These are phyloP conservation scores for Eragrostis tef DNA, from an alignment of 202 grass and related monocot genomes.

Conservation along the genomic window DNA sequence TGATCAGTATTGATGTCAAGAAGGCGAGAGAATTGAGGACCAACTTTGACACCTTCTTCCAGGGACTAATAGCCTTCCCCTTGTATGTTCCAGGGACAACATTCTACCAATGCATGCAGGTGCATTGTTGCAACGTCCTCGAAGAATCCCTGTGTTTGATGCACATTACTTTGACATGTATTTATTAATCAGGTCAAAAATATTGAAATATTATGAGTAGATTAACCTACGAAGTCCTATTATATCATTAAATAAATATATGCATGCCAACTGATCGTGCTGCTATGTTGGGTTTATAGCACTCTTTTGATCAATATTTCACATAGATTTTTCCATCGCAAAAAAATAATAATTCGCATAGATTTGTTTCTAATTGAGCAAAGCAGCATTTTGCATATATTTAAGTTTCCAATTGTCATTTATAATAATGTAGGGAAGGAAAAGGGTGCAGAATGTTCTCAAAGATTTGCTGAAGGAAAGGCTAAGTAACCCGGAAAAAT, in stretches of 20 bases:
- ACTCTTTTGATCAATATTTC: too few species aligned
- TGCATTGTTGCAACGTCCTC: neutral
- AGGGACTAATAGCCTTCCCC: slow-evolving; percentile 51
- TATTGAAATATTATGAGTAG: neutral
- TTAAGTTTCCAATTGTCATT: neutral
- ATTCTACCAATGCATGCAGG: slow-evolving; percentile 56
- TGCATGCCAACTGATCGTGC: too few species aligned
- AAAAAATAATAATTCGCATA: too few species aligned
- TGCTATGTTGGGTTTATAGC: too few species aligned
- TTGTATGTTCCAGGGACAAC: slow-evolving; percentile 56
- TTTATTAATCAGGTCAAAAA: neutral
- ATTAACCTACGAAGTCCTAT: too few species aligned
- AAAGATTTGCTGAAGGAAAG: slow-evolving; percentile 47
- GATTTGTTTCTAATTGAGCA: too few species aligned
- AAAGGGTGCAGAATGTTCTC: slow-evolving; percentile 49
- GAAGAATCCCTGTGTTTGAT: neutral
- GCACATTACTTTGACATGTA: neutral
- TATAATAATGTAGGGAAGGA: slow-evolving; percentile 42
- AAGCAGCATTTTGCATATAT: neutral
- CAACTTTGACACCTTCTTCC: slow-evolving; percentile 47
- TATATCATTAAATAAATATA: too few species aligned
- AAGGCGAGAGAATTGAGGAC: slow-evolving; percentile 44
- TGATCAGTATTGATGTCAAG: slow-evolving; percentile 38
- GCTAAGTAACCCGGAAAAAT: slow-evolving; percentile 23
- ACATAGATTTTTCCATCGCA: too few species aligned